phyloP scores from a whole-genome alignment of 2,329 filamentous ascomycete genomes.

The Monilinia aucupariae region DNA sequence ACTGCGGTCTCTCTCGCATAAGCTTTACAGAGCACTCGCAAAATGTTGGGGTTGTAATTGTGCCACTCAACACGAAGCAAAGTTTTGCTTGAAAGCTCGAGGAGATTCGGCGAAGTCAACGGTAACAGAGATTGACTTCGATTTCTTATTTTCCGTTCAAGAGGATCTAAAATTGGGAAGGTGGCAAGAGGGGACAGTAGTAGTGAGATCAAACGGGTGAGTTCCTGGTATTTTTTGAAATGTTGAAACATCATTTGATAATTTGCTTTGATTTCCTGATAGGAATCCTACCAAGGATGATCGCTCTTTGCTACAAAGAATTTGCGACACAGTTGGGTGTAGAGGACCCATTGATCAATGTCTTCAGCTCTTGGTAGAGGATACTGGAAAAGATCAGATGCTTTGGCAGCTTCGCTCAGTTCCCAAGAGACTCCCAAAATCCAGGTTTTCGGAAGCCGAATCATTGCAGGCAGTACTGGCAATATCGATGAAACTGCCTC shows the following conservation, averaged over 20 bases:
- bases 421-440: slow-evolving; percentile 3
- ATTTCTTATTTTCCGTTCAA: slow-evolving; percentile 1
- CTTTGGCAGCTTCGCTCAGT: slow-evolving; percentile 6
- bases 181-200: slow-evolving; percentile 6
- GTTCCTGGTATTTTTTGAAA: not conserved
- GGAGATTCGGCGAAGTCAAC: not conserved
- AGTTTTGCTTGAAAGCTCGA: slow-evolving; percentile 4
- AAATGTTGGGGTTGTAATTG: slow-evolving; percentile 2
- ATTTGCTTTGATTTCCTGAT: not conserved
- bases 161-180: not conserved
- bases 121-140: slow-evolving; percentile 3
- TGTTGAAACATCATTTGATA: not conserved
- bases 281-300: not conserved
- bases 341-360: not conserved
- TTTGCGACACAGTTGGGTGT: not conserved
- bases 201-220: not conserved
- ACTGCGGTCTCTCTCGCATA: not conserved
- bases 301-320: not conserved
- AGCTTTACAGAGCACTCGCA: not conserved
- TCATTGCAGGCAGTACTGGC: not conserved
- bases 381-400: not conserved
- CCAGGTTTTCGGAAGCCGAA: not conserved
- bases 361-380: slow-evolving; percentile 5
- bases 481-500: not conserved
- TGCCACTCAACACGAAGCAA: not conserved